Conservation (phyloP, 768 basidiomycete genomes). For the Cystoderma amianthinum region DNA sequence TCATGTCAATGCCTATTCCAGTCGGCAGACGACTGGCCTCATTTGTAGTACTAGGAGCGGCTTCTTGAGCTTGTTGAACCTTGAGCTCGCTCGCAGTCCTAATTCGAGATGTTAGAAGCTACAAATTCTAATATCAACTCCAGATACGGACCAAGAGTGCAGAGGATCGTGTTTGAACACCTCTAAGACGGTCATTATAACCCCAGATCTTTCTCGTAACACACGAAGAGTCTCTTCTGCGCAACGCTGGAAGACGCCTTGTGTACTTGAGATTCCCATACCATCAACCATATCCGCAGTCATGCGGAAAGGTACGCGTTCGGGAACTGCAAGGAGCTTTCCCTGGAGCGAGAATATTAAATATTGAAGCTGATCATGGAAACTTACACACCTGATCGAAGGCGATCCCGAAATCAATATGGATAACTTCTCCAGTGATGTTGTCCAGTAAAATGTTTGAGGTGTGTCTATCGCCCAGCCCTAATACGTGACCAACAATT, state of each 20-base stretch:
- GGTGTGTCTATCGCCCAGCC: slow-evolving; percentile 87
- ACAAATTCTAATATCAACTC: neutral
- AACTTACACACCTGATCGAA: slow-evolving; percentile 74
- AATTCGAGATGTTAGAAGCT: neutral
- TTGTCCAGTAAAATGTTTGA: slow-evolving; percentile 91
- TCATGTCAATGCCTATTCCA: slow-evolving; percentile 55
- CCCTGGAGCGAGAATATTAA: slow-evolving; percentile 43
- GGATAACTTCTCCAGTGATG: slow-evolving; percentile 78
- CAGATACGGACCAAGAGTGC: slow-evolving; percentile 68
- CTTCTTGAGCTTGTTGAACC: slow-evolving; percentile 55
- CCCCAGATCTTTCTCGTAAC: slow-evolving; percentile 73
- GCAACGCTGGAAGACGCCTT: slow-evolving; percentile 93
- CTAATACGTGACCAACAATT: slow-evolving; percentile 89
- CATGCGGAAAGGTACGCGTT: slow-evolving; percentile 91
- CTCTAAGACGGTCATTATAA: slow-evolving; percentile 92
- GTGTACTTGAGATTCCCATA: slow-evolving; percentile 82
- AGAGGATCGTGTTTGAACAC: slow-evolving; percentile 97
- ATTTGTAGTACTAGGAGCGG: slow-evolving; percentile 18
- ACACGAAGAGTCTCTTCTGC: slow-evolving; percentile 94
- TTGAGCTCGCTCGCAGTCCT: slow-evolving; percentile 81
- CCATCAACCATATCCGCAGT: slow-evolving; percentile 94
- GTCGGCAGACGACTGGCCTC: slow-evolving; percentile 19
- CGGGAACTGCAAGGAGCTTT: slow-evolving; percentile 69
- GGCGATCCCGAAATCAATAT: slow-evolving; percentile 95
- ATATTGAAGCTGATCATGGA: neutral